Evolutionary conservation across 2,329 filamentous ascomycete species (phyloP), one percentile per base, ranked within the genome.

Genomic region (Exophiala lecanii-corni): DNA sequence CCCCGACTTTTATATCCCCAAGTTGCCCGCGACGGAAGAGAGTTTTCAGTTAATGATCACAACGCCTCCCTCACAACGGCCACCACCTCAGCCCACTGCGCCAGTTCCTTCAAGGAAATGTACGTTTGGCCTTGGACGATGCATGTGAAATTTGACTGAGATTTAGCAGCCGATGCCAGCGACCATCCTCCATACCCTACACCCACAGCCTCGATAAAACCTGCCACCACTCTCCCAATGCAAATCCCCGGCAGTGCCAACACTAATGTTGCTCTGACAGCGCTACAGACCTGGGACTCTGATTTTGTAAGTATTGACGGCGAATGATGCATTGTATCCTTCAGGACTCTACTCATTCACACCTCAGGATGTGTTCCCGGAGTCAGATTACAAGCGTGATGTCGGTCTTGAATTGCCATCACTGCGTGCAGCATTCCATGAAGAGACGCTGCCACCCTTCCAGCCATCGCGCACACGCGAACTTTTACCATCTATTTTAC

Each of bases 31-130:
- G 36, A 98, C 91, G 57, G 91, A 96, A 68, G 91, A 97, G 70
- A 96, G 89, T 81, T 96, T 98, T 69, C 74, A 86, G 61, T 75
- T 95, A 65, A 97, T 97, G 92, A 87, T 97, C 66, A 94, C 82
- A 66, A 89, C 87, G 55, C 84, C 88, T 51, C 89, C 86, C 9
- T 82, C 83, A 50, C 82, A 87, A 63, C 78, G 78, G 59, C 78
- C 76, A 33, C 77, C 76, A 44, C 71, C 69, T 28, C 65, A 66
- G 20, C 57, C 63, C 39, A 21, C 47, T 12, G 41, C 46, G 19
- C 46, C 55, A 31, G 43, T 41, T 34, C 50, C 47, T 36, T 49
- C 43, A 49, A 49, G 53, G 36, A 47, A 46, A 42, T 50, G 55
- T 56, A 55, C 39, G 55, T 56, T 45, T 49, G 46, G 49, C 34